Base-by-base conservation (phyloP, 2,329 filamentous ascomycete genomes). In the Fusarium nanum region DNA sequence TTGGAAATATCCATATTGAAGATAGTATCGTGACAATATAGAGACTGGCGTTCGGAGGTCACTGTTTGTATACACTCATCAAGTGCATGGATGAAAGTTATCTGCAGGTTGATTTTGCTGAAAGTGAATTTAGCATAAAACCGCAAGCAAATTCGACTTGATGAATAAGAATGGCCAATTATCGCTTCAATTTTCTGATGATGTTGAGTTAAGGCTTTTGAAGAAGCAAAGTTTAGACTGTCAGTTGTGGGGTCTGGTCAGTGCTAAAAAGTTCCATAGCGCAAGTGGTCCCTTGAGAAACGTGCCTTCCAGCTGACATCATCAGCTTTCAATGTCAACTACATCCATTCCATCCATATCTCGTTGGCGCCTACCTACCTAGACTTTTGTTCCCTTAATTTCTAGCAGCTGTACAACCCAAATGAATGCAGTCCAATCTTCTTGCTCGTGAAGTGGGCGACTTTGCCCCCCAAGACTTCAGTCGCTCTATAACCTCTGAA, bases 381-480 rank as follows among this genome's bases (percentile, higher is more conserved):
- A 22, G 27, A 42, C 14, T n/a, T 44, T 44, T 12, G 11, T 25
- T 16, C 12, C 13, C 9, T 53, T 53, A 7, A 27, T 40, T 28
- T 37, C 14, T 42, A 10, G 25, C 27, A 47, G 18, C 14, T 20
- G n/a, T 16, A 34, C 37, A 60, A 42, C 42, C 23, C 76, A 76
- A 70, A 83, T 83, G 81, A 79, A 90, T 91, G 89, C 84, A 95
- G 93, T 90, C 88, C 78, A 89, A 91, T 78, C 84, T 97, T 66
- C 85, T 96, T 79, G 89, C 92, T 78, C 90, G 93, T 81, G 90
- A 92, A 78, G 85, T 90, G 67, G 93, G 93, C 81, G 86, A 86
- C 75, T 80, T 93, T 64, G 82, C 84, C 70, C 88, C 89, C 50
- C 85, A 87, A 73, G 84, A 85, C 48, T 88, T 97, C 72, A 87